phyloP scores from a whole-genome alignment of 306 rosid genomes.

The Psophocarpus tetragonolobus region DNA sequence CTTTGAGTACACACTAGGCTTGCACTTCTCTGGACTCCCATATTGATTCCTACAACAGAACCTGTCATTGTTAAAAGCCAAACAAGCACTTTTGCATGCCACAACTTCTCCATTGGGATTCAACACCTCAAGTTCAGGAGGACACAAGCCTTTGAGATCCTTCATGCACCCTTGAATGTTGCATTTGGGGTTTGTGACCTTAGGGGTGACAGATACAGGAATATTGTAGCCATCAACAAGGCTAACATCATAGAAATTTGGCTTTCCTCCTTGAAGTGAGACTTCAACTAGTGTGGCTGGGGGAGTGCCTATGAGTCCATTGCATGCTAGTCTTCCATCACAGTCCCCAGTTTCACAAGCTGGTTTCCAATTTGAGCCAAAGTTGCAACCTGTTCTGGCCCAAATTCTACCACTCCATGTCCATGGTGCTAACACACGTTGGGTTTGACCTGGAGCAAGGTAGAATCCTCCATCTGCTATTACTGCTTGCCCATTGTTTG shows the following conservation, averaged over 20 bases:
- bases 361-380: slow-evolving; percentile 44
- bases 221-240: slow-evolving; percentile 84
- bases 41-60: slow-evolving; percentile 75
- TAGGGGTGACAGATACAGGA: slow-evolving; percentile 54
- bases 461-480: slow-evolving; percentile 85
- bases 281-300: slow-evolving; percentile 80
- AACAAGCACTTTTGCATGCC: slow-evolving; percentile 88
- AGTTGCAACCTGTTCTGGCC: slow-evolving; percentile 86
- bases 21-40: slow-evolving; percentile 67
- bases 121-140: slow-evolving; percentile 57
- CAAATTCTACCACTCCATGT: slow-evolving; percentile 93
- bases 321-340: slow-evolving; percentile 73
- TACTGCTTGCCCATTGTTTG: slow-evolving; percentile 70
- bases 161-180: slow-evolving; percentile 59
- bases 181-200: slow-evolving; percentile 43
- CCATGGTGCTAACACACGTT: slow-evolving; percentile 53
- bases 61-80: slow-evolving; percentile 67
- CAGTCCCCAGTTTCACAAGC: slow-evolving; percentile 93
- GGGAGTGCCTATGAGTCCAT: slow-evolving; percentile 79
- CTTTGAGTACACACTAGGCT: slow-evolving; percentile 68
- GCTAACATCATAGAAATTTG: slow-evolving; percentile 78
- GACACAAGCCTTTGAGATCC: slow-evolving; percentile 60
- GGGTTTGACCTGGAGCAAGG: slow-evolving; percentile 59
- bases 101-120: slow-evolving; percentile 55
- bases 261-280: slow-evolving; percentile 58